A percentile compares a stretch with the other conserved stretches of the same genome.
phyloP scores from a whole-genome alignment of 1,284 basidiomycete species.

The Leccinum subspadiceum region DNA sequence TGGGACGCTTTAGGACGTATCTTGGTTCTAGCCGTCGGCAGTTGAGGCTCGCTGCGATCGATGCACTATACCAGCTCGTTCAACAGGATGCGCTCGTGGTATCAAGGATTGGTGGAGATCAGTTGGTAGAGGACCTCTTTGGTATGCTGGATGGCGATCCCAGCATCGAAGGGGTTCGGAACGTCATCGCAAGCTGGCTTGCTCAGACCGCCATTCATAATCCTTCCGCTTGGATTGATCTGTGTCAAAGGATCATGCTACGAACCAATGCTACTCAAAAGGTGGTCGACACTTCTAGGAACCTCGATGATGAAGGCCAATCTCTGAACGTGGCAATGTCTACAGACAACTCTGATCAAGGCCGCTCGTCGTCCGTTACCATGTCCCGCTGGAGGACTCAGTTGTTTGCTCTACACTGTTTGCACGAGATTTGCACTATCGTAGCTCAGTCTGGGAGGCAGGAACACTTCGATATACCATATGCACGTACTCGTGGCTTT shows the following conservation, averaged over 20 bases:
- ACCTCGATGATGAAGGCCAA: constrained; percentile 90
- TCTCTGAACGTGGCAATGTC: constrained; percentile 68
- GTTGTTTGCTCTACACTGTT: constrained; percentile 89
- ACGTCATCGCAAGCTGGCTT: constrained; percentile 95
- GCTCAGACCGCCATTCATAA: constrained; percentile 91
- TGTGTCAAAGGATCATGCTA: constrained; percentile 96
- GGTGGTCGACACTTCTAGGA: constrained; percentile 61
- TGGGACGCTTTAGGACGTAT: constrained; percentile 73
- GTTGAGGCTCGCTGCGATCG: constrained; percentile 91
- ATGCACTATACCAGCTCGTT: constrained; percentile 94
- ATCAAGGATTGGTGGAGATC: constrained; percentile 92
- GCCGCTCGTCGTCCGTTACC: constrained; percentile 35
- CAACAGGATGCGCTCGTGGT: constrained; percentile 92
- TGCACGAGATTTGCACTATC: constrained; percentile 86
- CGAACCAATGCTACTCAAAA: constrained; percentile 81
- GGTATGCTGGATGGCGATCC: constrained; percentile 93
- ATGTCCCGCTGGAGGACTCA: constrained; percentile 96
- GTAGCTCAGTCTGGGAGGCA: constrained; percentile 70
- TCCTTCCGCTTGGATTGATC: constrained; percentile 96
- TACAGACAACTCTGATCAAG: constrained; percentile 28
- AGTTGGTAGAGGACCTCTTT: constrained; percentile 92
- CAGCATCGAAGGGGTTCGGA: constrained; percentile 89
- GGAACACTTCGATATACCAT: constrained; percentile 79
- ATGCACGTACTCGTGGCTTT: constrained; percentile 53
- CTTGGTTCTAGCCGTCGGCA: constrained; percentile 78